Base-by-base conservation (phyloP, 768 basidiomycete species). In the Paxillus rubicundulus region DNA sequence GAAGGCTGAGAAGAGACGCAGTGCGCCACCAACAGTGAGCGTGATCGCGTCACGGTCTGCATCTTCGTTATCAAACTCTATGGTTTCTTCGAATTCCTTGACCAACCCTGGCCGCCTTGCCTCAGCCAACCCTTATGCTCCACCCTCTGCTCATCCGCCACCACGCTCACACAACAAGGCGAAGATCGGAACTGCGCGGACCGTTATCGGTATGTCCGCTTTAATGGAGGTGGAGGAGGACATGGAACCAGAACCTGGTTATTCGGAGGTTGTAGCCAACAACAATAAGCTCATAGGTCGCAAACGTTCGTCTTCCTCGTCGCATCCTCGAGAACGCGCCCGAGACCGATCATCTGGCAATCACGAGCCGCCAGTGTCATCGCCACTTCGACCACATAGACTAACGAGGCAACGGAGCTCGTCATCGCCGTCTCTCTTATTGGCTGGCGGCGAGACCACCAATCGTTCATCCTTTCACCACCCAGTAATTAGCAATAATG, bases 211-310 rank as follows among this genome's bases (percentile, higher is more conserved):
- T 50, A 82, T 82, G 82, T 64, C 78, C 16, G 74, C 77, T 10
- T 60, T 82, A 1, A 67, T 81, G 14, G 80, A 81, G 57, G 80
- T 79, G 53, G 80, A 82, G 47, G 81, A 83, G 53, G 70, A 77
- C 50, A 24, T 48, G 20, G 72, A 73, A 45, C 43, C 52, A 20
- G 68, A 68, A 8, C 20, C 12, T 21, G 17, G 54, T 18, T 34
- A 36, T 17, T 47, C 63, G 16, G 21, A 27, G 18, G 27, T 17
- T 10, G 20, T 44, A 16, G 13, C 36, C 12, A 28, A 34, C 24
- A 42, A 48, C 9, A 50, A 62, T 33, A 45, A 13, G 14, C 21
- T 49, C 0, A 47, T 54, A 14, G 52, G 47, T 39, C 65, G 56
- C 13, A 67, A 50, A 46, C 59, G 65, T 28, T 45, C 51, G 4